Conservation (phyloP, 2,329 filamentous ascomycete species). For the Aspergillus udagawae region DNA sequence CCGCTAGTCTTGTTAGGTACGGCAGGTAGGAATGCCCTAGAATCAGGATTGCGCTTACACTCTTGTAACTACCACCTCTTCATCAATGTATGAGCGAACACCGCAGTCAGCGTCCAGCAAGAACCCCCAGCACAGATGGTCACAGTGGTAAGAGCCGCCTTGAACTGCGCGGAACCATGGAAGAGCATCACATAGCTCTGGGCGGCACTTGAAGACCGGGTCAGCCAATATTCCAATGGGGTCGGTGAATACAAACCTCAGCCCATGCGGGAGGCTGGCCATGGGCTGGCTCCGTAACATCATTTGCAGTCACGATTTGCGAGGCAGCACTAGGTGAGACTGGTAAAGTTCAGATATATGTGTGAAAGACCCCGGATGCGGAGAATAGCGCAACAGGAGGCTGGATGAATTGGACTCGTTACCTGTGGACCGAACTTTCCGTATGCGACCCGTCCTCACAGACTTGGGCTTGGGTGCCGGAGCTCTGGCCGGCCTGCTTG, state of each 20-base stretch:
- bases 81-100: conserved; percentile 54
- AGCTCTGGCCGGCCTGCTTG: neutral
- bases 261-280: conserved; percentile 54
- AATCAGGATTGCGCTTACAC: conserved; percentile 44
- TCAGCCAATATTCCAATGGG: conserved; percentile 14
- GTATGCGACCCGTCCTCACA: neutral
- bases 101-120: conserved; percentile 56
- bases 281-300: conserved; percentile 4
- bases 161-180: conserved; percentile 61
- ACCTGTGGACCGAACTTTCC: neutral
- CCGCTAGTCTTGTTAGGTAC: conserved; percentile 40
- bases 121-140: conserved; percentile 52
- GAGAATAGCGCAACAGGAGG: neutral
- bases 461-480: neutral
- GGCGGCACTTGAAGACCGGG: conserved; percentile 40
- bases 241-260: conserved; percentile 27
- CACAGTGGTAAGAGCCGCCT: conserved; percentile 52
- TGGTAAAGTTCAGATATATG: neutral
- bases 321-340: neutral
- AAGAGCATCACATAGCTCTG: conserved; percentile 61
- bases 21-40: neutral
- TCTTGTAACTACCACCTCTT: conserved; percentile 60
- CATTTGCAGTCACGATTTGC: neutral
- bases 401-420: neutral
- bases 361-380: neutral